These are phyloP conservation scores for Pichia occidentalis DNA, from an alignment of 805 yeast species.

Conservation along the genomic window DNA sequence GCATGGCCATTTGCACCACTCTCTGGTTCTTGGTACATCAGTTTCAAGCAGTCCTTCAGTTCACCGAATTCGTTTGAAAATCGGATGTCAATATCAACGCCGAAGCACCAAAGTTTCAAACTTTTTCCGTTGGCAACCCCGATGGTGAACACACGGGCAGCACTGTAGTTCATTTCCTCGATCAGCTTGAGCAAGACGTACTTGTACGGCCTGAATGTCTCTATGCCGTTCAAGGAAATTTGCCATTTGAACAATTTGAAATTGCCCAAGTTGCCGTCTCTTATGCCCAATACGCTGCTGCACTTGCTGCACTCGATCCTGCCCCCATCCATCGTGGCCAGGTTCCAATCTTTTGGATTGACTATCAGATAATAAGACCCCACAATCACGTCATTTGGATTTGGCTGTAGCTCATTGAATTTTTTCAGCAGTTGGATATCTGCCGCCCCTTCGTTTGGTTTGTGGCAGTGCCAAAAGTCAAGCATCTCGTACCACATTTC, in stretches of 20 bases:
- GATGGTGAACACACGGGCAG: constrained; percentile 32
- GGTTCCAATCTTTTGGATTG: constrained; percentile 21
- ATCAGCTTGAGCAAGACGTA: constrained; percentile 34
- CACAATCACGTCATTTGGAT: constrained; percentile 36
- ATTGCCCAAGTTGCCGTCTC: constrained; percentile 28
- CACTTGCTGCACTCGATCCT: constrained; percentile 35
- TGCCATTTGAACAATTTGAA: constrained; percentile 54
- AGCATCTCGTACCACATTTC: constrained; percentile 91
- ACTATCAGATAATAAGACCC: constrained; percentile 53
- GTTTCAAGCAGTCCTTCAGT: constrained; percentile 34
- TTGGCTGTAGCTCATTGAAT: constrained; percentile 41
- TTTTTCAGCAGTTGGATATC: constrained; percentile 24
- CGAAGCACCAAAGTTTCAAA: constrained; percentile 45
- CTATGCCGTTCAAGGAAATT: constrained; percentile 30
- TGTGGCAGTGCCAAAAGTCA: constrained; percentile 98
- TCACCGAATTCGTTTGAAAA: background rate
- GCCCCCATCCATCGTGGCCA: constrained; percentile 10
- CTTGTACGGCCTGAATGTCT: constrained; percentile 32
- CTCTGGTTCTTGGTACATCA: constrained; percentile 33
- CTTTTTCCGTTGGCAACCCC: constrained; percentile 14
- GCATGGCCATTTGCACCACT: constrained; percentile 3
- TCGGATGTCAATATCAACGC: constrained; percentile 31
- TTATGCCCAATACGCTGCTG: constrained; percentile 34
- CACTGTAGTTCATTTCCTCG: constrained; percentile 38
- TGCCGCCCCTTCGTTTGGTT: constrained; percentile 38